Evolutionary conservation across 1,284 basidiomycete species (phyloP), one percentile per base, ranked within the genome.

Genomic region (Caloboletus firmus): DNA sequence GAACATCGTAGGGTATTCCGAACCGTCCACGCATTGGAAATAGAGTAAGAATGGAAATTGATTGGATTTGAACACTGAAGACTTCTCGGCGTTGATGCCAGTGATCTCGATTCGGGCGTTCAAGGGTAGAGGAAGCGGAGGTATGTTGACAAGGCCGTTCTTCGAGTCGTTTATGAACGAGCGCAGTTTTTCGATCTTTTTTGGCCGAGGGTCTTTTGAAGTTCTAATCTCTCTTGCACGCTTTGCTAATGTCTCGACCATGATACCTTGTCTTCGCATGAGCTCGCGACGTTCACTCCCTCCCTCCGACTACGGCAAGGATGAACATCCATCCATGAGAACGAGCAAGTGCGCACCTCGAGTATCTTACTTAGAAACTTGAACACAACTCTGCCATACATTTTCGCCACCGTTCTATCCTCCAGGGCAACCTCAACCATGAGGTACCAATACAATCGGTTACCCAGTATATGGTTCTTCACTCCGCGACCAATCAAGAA

Each of bases 11-110:
- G 95, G 91, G 70, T 92, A 99, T 67, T 94, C 89, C 34, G 79
- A 78, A 7, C 87, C 82, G 59, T 88, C 81, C 39, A 84, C 74
- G 58, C 89, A 89, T 66, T 93, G 87, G 69, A 98, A 96, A 73
- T 91, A 93, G 12, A 99, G 78, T 18, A 96, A 79, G 45, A 99
- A 79, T 0, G 97, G 97, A 60, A 89, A 93, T 49, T 98, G 85
- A 65, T 96, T 98, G 40, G 95, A 98, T 72, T 99, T 99, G 82
- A 99, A 99, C 30, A 99, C 88, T 10, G 90, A 91, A 15, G 93
- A 96, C 66, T 92, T 92, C 52, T 99, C 95, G 0, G 95, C 76
- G 35, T 89, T 85, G 63, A 98, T 91, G 0, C 95, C 93, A 0
- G 83, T 89, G 31, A 98, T 81, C 56, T 85, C 81, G 30, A 96